Percentiles rank a stretch among this genome's conserved stretches.
Conservation (phyloP, 345 rosid genomes). For the Brassica juncea region DNA sequence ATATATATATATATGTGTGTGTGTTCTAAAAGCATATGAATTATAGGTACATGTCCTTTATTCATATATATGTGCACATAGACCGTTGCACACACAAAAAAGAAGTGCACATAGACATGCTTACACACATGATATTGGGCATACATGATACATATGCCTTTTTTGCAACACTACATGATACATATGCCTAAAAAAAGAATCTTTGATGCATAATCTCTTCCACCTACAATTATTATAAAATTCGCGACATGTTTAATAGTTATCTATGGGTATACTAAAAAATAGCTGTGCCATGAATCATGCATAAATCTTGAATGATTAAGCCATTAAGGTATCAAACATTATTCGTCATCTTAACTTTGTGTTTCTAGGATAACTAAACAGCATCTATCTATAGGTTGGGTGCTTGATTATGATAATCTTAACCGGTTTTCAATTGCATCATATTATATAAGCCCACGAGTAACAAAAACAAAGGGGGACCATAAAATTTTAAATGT, state of each 20-base stretch:
- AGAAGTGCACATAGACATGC: neutral
- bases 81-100: neutral
- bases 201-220: neutral
- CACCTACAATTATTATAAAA: constrained; percentile 2
- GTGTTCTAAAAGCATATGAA: too few relatives aligned
- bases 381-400: constrained; percentile 16
- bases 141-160: neutral
- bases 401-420: constrained; percentile 23
- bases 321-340: constrained; percentile 10
- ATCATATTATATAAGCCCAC: constrained; percentile 28
- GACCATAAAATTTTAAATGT: constrained; percentile 3
- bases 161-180: neutral
- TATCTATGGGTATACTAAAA: neutral
- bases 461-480: constrained; percentile 16
- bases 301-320: constrained; percentile 25
- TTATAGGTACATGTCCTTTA: too few relatives aligned
- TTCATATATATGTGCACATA: too few relatives aligned
- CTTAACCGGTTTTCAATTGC: constrained; percentile 2
- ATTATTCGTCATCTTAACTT: constrained; percentile 13
- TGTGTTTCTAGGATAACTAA: neutral
- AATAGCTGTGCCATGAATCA: constrained; percentile 19
- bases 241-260: neutral
- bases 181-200: constrained; percentile 4
- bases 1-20: too few relatives aligned
- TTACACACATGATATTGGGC: constrained; percentile 12